Percentiles rank a stretch among this genome's conserved stretches.
These are phyloP conservation scores for Cytospora piceae DNA, from an alignment of 2,329 filamentous ascomycete species.

Conservation along the genomic window DNA sequence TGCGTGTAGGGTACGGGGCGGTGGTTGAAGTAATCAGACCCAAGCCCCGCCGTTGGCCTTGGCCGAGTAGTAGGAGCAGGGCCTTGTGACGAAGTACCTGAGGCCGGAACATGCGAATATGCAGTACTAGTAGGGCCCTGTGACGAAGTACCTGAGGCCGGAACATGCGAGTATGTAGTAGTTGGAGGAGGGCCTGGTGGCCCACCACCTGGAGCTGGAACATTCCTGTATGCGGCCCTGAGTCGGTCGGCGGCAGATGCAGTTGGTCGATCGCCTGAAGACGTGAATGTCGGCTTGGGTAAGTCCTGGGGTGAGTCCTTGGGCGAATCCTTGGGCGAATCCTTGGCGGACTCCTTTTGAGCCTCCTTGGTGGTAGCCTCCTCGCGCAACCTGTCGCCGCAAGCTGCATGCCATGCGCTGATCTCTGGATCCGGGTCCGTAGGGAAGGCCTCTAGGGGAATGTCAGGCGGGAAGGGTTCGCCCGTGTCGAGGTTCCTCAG, in stretches of 20 bases:
- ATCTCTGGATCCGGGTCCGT: conserved; percentile 75
- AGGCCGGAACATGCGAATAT: conserved; percentile 30
- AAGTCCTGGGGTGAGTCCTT: conserved; percentile 39
- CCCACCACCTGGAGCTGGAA: conserved; percentile 28
- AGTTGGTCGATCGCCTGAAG: conserved; percentile 10
- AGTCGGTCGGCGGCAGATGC: conserved; percentile 23
- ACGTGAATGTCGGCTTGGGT: conserved; percentile 34
- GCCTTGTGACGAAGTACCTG: conserved; percentile 14
- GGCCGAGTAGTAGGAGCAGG: conserved; percentile 34
- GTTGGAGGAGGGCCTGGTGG: conserved; percentile 18
- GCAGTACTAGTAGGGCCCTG: conserved; percentile 21
- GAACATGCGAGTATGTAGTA: conserved; percentile 30
- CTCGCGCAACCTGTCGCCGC: conserved; percentile 69
- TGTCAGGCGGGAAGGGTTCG: conserved; percentile 63
- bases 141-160: conserved; percentile 24
- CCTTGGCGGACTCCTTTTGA: conserved; percentile 37
- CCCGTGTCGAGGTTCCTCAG: conserved; percentile 76
- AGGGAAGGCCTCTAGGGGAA: conserved; percentile 70
- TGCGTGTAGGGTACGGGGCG: conserved; percentile 45
- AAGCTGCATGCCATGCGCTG: conserved; percentile 81
- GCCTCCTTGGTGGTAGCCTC: conserved; percentile 52
- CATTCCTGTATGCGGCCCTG: conserved; percentile 27
- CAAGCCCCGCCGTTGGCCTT: conserved; percentile 31
- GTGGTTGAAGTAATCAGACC: conserved; percentile 43
- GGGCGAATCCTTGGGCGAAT: conserved; percentile 35